Evolutionary conservation across 331 rosid species (phyloP), one percentile per base, ranked within the genome.

Genomic region (Phaseolus coccineus): DNA sequence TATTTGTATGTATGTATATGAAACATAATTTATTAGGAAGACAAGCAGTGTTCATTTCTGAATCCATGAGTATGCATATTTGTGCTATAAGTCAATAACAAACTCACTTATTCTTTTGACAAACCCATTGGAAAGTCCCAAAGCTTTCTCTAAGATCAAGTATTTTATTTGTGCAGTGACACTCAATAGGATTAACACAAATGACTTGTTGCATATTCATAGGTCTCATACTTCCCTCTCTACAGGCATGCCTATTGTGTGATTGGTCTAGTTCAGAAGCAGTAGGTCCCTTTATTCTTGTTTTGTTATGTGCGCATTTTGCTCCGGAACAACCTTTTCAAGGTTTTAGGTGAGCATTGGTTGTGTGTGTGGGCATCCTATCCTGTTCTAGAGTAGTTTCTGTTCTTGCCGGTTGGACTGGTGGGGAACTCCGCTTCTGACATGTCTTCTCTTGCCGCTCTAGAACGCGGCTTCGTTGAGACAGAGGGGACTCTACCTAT

Each of bases 331-430:
- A 71, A 31, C 48, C 50, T 33, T 71, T 33, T 33, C 3, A 14
- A 51, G 33, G 76, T 52, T 71, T 19, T 71, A 46, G 15, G 7
- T 31, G 47, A 48, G 75, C 76, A 31, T 31, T 71, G 30, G 16
- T 2, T 70, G 61, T 71, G 75, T 48, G 61, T 64, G 14, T 24
- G n/a, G 3, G 11, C 24, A 19, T 30, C 31, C 48, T 8, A 19
- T 46, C 51, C 51, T 46, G 5, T 35, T 6, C 39, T 2, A 35
- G 5, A 71, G 47, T 53, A 51, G 48, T 52, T 71, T 57, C 47
- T 19, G 22, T 19, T 19, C 22, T 19, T 19, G 22, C 22, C 22
- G 22, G 22, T 19, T 19, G 22, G 22, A 19, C 22, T 19, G 22
- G 22, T 19, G 22, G 22, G 0, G 22, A 19, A 19, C 22, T 19